These are phyloP conservation scores for Lophiotrema nucula DNA, from an alignment of 495 filamentous ascomycete genomes.

Conservation along the genomic window DNA sequence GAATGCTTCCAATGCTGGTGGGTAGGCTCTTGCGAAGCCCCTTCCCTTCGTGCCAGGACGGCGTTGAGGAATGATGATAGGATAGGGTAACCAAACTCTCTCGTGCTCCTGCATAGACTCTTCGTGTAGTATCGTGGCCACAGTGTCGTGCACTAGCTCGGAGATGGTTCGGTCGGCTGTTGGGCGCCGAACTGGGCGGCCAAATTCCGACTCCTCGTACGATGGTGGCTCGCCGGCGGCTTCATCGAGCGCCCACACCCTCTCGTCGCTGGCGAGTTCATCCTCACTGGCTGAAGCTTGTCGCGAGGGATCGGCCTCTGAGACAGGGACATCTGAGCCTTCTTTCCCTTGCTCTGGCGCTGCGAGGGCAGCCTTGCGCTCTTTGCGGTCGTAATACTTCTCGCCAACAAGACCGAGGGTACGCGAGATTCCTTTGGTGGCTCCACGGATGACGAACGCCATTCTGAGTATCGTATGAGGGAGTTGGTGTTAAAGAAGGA, in stretches of 20 bases:
- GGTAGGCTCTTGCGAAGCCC: slow-evolving; percentile 3
- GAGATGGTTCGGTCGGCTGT: background rate
- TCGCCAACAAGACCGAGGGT: slow-evolving; percentile 3
- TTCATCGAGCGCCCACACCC: background rate
- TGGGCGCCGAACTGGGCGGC: background rate
- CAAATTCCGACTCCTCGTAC: background rate
- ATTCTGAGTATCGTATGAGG: background rate
- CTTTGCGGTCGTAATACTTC: slow-evolving; percentile 21
- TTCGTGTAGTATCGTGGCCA: background rate
- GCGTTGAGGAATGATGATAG: background rate
- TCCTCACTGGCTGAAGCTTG: background rate
- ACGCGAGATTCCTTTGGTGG: slow-evolving; percentile 1
- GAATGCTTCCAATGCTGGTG: slow-evolving; percentile 5
- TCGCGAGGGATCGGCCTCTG: background rate
- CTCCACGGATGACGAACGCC: background rate
- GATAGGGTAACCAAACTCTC: background rate
- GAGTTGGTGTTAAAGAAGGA: background rate
- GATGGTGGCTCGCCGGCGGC: slow-evolving; percentile 5
- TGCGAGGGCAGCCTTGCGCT: slow-evolving; percentile 4
- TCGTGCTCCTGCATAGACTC: background rate
- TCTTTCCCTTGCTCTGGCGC: too few species aligned
- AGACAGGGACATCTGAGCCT: too few species aligned
- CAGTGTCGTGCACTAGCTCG: background rate
- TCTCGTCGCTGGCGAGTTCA: background rate
- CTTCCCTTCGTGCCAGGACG: background rate